Conservation (phyloP, 768 basidiomycete genomes). For the Lactarius akahatsu region DNA sequence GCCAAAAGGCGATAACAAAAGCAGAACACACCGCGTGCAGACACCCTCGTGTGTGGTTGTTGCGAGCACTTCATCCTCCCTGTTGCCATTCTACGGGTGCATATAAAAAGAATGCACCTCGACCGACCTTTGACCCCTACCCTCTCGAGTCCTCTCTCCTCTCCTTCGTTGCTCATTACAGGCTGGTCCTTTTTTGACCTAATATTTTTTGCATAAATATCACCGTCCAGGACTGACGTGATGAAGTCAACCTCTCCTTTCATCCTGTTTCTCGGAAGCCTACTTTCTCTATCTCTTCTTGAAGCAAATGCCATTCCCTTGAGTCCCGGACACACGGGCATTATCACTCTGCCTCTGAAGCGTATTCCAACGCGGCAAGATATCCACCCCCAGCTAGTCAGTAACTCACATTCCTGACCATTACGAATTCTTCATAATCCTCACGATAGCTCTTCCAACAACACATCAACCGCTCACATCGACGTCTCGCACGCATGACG, state of each 20-base stretch:
- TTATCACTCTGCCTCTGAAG: slow-evolving; percentile 46
- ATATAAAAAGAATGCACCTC: slow-evolving; percentile 7
- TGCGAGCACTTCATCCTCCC: not conserved
- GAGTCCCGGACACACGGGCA: slow-evolving; percentile 33
- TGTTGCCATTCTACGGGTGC: not conserved
- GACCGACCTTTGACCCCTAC: not conserved
- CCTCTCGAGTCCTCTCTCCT: not conserved
- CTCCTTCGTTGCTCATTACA: slow-evolving; percentile 7
- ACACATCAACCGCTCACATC: slow-evolving; percentile 62
- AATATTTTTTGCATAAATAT: slow-evolving; percentile 47
- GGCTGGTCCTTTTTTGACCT: slow-evolving; percentile 15
- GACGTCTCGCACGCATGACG: slow-evolving; percentile 68
- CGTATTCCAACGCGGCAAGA: slow-evolving; percentile 36
- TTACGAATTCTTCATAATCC: not conserved
- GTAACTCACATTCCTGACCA: slow-evolving; percentile 25
- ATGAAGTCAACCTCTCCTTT: slow-evolving; percentile 61
- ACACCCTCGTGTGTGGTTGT: slow-evolving; percentile 1
- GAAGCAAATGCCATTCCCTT: slow-evolving; percentile 47
- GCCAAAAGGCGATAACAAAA: slow-evolving; percentile 6
- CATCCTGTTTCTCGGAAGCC: slow-evolving; percentile 51
- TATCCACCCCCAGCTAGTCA: slow-evolving; percentile 46
- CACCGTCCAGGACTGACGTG: slow-evolving; percentile 63
- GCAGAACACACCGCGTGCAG: not conserved
- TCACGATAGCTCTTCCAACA: slow-evolving; percentile 59
- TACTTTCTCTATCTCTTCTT: slow-evolving; percentile 42